phyloP scores from a whole-genome alignment of 306 rosid genomes.

The Cicer chorassanicum region DNA sequence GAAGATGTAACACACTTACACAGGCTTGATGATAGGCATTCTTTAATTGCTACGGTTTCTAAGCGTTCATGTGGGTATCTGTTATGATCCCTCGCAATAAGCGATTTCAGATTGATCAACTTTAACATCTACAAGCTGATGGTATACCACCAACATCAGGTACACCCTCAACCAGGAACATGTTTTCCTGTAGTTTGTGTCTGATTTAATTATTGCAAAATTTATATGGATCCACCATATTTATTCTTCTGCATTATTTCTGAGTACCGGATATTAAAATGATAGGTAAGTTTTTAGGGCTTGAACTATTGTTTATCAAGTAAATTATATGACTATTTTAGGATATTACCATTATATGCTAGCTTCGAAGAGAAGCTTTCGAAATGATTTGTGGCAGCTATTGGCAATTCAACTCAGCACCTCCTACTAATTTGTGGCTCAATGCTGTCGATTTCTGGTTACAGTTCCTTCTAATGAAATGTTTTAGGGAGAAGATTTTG shows the following conservation, averaged over 20 bases:
- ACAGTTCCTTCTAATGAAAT: background rate
- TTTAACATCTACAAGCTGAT: background rate
- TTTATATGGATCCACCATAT: background rate
- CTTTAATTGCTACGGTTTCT: background rate
- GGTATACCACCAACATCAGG: background rate
- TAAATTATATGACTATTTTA: background rate
- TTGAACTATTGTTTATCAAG: background rate
- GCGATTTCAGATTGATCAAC: background rate
- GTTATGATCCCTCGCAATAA: background rate
- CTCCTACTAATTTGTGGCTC: background rate
- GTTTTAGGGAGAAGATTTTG: slow-evolving; percentile 2
- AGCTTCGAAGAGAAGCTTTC: background rate
- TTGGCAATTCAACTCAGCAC: background rate
- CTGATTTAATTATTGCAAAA: background rate
- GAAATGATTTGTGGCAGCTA: background rate
- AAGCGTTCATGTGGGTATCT: background rate
- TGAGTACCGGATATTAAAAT: background rate
- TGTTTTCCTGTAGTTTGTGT: background rate
- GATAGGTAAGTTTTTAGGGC: background rate
- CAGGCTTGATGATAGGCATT: background rate
- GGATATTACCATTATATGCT: background rate
- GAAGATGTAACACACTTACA: background rate
- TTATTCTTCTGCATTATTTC: background rate
- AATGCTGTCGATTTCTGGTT: background rate
- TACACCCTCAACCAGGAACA: background rate